Evolutionary conservation across 345 rosid species (phyloP), one percentile per base, ranked within the genome.

Genomic region (Gossypium turneri): DNA sequence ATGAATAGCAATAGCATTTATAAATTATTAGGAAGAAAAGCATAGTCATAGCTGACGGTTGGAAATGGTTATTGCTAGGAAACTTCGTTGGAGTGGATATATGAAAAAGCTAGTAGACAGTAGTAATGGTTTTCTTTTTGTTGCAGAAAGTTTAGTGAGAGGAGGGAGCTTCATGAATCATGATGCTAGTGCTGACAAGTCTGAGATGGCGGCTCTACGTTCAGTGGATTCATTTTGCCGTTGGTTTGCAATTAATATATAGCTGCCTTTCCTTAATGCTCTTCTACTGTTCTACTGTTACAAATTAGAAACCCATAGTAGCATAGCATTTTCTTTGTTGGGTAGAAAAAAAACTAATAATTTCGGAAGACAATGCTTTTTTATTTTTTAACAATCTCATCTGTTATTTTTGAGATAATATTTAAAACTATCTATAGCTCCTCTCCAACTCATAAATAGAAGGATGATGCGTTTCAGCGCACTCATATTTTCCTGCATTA

Each of bases 31-130:
- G 11, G 13, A 50, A 56, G 25, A 56, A 24, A 56, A 19, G 24
- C 12, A n/a, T 7, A 70, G 83, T 83, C 86, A 19, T 27, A 25
- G 1, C 22, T 80, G 83, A 80, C 81, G 85, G 62, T 69, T 80
- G 74, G 76, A 63, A 73, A 6, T 10, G 13, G 45, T 55, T 47
- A 7, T 29, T 50, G 17, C 73, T 8, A 19, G 72, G 80, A 72
- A 77, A 59, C 74, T 81, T 77, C 81, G 47, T 27, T 4, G 25
- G 5, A n/a, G 55, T 53, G 62, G 50, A 71, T 1, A 43, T 25
- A 2, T 12, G 41, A 60, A 27, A 60, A 27, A 27, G 7, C 17
- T 48, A 20, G 20, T 22, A 19, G 60, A 43, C 7, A 9, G 4
- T 4, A 48, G 22, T 3, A 13, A 48, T 20, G 22, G 22, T 47